Evolutionary conservation across 2,329 filamentous ascomycete species (phyloP).

Genomic region (Diplodia intermedia): DNA sequence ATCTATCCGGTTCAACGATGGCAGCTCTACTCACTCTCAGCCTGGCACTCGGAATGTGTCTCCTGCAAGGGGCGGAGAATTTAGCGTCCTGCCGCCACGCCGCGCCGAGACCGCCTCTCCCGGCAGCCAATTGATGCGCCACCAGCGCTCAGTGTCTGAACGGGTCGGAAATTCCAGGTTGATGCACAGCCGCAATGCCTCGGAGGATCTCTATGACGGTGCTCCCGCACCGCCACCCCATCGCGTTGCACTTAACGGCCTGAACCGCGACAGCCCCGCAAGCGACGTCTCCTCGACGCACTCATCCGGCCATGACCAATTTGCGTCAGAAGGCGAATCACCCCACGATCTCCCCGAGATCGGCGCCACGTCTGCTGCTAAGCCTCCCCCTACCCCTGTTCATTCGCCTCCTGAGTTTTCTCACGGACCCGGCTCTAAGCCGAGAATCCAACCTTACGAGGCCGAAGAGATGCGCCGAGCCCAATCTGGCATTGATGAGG

Average conservation of each 20-base stretch:
- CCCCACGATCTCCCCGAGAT: slow-evolving; percentile 43
- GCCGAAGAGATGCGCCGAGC: slow-evolving; percentile 79
- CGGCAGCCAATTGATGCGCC: slow-evolving; percentile 42
- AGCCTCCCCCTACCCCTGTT: slow-evolving; percentile 73
- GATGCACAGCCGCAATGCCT: slow-evolving; percentile 38
- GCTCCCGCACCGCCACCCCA: slow-evolving; percentile 54
- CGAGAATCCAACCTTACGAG: slow-evolving; percentile 72
- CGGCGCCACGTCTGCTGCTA: slow-evolving; percentile 45
- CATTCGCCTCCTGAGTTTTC: slow-evolving; percentile 78
- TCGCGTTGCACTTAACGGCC: slow-evolving; percentile 38
- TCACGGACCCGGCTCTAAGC: slow-evolving; percentile 74
- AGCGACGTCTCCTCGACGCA: slow-evolving; percentile 37
- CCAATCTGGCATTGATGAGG: slow-evolving; percentile 82
- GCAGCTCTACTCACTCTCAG: slow-evolving; percentile 50
- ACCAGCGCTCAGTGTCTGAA: slow-evolving; percentile 60
- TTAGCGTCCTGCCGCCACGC: slow-evolving; percentile 43
- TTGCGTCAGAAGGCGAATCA: slow-evolving; percentile 33
- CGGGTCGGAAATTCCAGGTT: slow-evolving; percentile 17
- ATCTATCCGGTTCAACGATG: slow-evolving; percentile 53
- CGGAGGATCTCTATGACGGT: slow-evolving; percentile 43
- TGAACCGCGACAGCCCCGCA: slow-evolving; percentile 37
- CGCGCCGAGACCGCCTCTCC: slow-evolving; percentile 55
- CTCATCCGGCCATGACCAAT: slow-evolving; percentile 30
- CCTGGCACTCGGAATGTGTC: slow-evolving; percentile 55
- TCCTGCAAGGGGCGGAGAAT: slow-evolving; percentile 45